A percentile compares a stretch with the other conserved stretches of the same genome.
Evolutionary conservation across 2,329 filamentous ascomycete genomes (phyloP).

Genomic region (Akanthomyces muscarius): DNA sequence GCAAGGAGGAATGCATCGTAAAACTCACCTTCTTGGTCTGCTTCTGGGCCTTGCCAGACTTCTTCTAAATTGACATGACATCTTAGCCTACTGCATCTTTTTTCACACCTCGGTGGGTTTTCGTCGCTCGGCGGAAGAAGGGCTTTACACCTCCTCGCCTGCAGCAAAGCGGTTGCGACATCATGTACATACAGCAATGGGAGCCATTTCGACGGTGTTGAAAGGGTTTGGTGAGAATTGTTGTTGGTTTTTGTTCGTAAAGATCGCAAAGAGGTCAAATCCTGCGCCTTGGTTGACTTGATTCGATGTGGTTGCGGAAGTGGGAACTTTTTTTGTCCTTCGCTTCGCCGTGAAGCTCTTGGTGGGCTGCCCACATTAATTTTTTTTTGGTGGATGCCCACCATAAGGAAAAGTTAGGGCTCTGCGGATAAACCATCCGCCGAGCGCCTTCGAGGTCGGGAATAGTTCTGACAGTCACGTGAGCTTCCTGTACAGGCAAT

Average conservation of each 20-base stretch:
- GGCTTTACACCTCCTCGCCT: slow-evolving; percentile 45
- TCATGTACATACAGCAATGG: slow-evolving; percentile 78
- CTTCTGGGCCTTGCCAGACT: slow-evolving; percentile 70
- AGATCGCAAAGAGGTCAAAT: slow-evolving; percentile 67
- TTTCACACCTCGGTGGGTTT: slow-evolving; percentile 22
- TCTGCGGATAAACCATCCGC: slow-evolving; percentile 24
- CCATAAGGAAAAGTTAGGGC: slow-evolving; percentile 32
- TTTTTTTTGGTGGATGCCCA: slow-evolving; percentile 25
- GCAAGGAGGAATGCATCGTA: not conserved
- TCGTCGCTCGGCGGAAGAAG: slow-evolving; percentile 18
- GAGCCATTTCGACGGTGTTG: slow-evolving; percentile 65
- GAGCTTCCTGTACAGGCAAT: slow-evolving; percentile 12
- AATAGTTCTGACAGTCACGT: not conserved
- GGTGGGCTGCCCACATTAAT: slow-evolving; percentile 23
- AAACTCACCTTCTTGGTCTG: slow-evolving; percentile 74
- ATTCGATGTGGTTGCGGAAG: slow-evolving; percentile 18
- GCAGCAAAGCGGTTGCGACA: slow-evolving; percentile 81
- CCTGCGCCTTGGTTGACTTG: slow-evolving; percentile 61
- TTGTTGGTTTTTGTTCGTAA: slow-evolving; percentile 23
- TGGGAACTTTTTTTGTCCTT: slow-evolving; percentile 17
- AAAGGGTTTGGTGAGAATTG: slow-evolving; percentile 21
- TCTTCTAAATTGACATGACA: slow-evolving; percentile 59
- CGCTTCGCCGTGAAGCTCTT: slow-evolving; percentile 14
- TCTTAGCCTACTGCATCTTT: slow-evolving; percentile 91
- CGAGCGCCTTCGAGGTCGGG: not conserved